Evolutionary conservation across 768 basidiomycete genomes (phyloP), one percentile per base, ranked within the genome.

Genomic region (Tulasnella calospora): DNA sequence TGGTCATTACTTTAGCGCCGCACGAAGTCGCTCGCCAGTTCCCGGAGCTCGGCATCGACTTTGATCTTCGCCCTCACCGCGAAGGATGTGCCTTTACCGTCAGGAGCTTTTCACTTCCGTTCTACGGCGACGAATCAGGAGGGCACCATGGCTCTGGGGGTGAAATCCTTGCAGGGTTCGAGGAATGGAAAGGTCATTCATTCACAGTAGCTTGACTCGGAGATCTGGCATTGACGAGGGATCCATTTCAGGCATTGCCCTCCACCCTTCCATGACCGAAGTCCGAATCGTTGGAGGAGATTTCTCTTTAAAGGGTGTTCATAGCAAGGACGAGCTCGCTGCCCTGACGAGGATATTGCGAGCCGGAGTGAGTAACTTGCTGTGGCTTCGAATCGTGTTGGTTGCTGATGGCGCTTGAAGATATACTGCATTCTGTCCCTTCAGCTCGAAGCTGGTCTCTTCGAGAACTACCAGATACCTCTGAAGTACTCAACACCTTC

Each of bases 221-320:
- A 17, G 33, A 71, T 35, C 30, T 78, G 57, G 27, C 15, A 21
- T 36, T 72, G 71, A 72, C 30, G 30, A 72, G 15, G 30, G 7
- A 36, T 36, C 4, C 13, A 8, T 72, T 21, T n/a, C 30, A 46
- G 36, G 17, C 38, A 67, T 67, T 27, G 61, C 30, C 33, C 15
- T 67, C 30, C 61, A 67, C 12, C 61, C 44, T 27, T 27, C 71
- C 36, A 46, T 72, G 61, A 33, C 83, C 2, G 79, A 83, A n/a
- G 79, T 83, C 46, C 71, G 83, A 5, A 82, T 91, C 41, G 86
- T 92, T 10, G 91, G 92, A 6, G 92, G 91, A 0, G 90, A 88
- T 0, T 92, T 93, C 82, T 82, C 84, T 0, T 85, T 92, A 79
- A 85, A 84, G 79, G 89, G 88, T 13, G 80, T 88, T 19, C 83